Conservation (phyloP, 1,284 basidiomycete genomes). For the Polyporus tsugae region DNA sequence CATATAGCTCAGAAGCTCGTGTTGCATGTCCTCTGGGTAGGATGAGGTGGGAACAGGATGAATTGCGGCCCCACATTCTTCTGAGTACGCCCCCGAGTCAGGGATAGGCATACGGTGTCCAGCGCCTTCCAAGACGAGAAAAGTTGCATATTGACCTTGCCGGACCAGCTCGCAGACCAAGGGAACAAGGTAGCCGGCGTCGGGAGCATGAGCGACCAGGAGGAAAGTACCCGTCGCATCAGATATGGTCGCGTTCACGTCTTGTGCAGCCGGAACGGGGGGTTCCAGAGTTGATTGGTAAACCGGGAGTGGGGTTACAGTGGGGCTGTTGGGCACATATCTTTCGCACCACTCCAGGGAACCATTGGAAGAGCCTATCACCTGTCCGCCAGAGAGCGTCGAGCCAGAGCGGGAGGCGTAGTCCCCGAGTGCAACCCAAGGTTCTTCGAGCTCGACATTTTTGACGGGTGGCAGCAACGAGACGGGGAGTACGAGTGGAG, state of each 20-base stretch:
- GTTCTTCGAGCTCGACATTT: constrained; percentile 29
- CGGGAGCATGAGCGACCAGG: constrained; percentile 49
- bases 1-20: constrained; percentile 2
- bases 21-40: neutral
- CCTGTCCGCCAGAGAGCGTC: constrained; percentile 42
- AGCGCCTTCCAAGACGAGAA: constrained; percentile 16
- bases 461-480: constrained; percentile 41
- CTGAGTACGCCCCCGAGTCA: neutral
- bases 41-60: neutral
- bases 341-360: constrained; percentile 36
- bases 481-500: constrained; percentile 61
- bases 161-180: constrained; percentile 55
- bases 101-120: constrained; percentile 20
- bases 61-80: constrained; percentile 1
- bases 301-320: neutral
- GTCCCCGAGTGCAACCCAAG: constrained; percentile 56
- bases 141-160: constrained; percentile 44
- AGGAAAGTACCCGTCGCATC: constrained; percentile 40
- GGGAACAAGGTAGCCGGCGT: constrained; percentile 51
- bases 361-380: constrained; percentile 33
- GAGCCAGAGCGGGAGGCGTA: constrained; percentile 37
- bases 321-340: constrained; percentile 9
- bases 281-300: neutral
- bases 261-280: neutral
- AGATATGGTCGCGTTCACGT: constrained; percentile 1